A percentile compares a stretch with the other conserved stretches of the same genome.
Evolutionary conservation across 2,329 filamentous ascomycete species (phyloP).

Genomic region (Apiospora rasikravindrae): DNA sequence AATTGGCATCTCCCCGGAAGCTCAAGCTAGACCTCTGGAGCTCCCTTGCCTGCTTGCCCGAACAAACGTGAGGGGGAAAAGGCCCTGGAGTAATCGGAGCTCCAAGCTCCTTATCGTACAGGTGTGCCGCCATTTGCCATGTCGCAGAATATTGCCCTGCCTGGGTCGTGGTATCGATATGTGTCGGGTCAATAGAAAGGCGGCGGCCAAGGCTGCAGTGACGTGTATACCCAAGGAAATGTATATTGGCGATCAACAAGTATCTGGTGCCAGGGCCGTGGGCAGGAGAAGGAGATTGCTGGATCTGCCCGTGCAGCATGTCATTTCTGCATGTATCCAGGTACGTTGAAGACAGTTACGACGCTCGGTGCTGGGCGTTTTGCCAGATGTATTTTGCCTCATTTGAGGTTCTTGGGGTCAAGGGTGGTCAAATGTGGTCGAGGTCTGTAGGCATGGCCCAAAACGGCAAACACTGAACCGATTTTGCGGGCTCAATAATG

Average conservation of each 20-base stretch:
- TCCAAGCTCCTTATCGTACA: conserved; percentile 5
- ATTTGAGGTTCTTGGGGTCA: neutral
- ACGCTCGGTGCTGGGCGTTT: neutral
- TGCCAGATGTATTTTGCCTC: neutral
- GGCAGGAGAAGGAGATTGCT: neutral
- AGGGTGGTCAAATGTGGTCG: no score
- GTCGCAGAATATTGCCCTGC: conserved; percentile 10
- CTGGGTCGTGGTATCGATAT: neutral
- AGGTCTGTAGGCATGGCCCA: neutral
- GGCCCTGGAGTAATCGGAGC: neutral
- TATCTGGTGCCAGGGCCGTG: neutral
- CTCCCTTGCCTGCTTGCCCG: neutral
- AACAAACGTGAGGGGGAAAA: neutral
- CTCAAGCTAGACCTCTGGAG: neutral
- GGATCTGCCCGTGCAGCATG: conserved; percentile 16
- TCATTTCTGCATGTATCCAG: conserved; percentile 14
- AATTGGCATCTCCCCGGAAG: conserved; percentile 5
- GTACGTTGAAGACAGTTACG: conserved; percentile 1
- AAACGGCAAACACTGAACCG: neutral
- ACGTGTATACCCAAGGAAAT: neutral
- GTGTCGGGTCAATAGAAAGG: neutral
- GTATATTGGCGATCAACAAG: conserved; percentile 8
- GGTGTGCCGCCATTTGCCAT: neutral
- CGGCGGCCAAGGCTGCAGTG: neutral
- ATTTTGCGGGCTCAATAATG: conserved; percentile 5